Evolutionary conservation across 2,329 filamentous ascomycete genomes (phyloP).

Genomic region (Harringtonia aguacate): DNA sequence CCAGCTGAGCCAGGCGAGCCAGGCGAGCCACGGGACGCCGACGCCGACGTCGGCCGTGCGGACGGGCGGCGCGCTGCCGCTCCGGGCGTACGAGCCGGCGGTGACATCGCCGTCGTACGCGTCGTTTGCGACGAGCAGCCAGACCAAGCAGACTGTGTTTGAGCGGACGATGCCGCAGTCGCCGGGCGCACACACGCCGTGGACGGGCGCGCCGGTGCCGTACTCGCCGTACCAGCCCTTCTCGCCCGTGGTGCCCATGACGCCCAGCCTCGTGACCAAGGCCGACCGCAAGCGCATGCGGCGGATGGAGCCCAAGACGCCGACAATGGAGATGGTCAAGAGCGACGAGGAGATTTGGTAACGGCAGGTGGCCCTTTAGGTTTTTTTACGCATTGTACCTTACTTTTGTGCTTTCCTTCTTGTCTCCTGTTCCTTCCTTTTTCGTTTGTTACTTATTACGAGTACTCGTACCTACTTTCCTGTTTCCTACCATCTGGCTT

Average conservation of each 20-base stretch:
- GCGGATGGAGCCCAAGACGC: slow-evolving; percentile 53
- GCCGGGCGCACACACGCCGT: slow-evolving; percentile 50
- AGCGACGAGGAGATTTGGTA: slow-evolving; percentile 56
- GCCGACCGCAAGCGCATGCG: slow-evolving; percentile 60
- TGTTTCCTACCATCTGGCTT: no score
- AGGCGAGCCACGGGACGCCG: not conserved
- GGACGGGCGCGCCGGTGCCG: slow-evolving; percentile 50
- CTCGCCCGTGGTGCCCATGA: slow-evolving; percentile 64
- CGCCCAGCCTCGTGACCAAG: slow-evolving; percentile 61
- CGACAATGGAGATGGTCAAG: slow-evolving; percentile 50
- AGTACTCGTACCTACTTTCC: no score
- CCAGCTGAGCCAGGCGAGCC: no score
- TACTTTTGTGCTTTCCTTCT: not conserved
- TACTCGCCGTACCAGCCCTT: slow-evolving; percentile 75
- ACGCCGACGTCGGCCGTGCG: slow-evolving; percentile 45
- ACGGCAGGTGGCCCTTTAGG: no score
- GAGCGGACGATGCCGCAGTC: slow-evolving; percentile 45
- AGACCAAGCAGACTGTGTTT: slow-evolving; percentile 54
- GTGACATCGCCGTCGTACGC: slow-evolving; percentile 36
- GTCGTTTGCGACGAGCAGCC: slow-evolving; percentile 20
- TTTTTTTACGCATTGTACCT: not conserved
- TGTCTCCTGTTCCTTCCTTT: not conserved
- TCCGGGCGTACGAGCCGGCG: slow-evolving; percentile 52
- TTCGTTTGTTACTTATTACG: no score
- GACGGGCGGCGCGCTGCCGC: slow-evolving; percentile 44